Percentiles rank a stretch among this genome's conserved stretches.
phyloP scores from a whole-genome alignment of 306 rosid genomes.

The Cucurbita ficifolia region DNA sequence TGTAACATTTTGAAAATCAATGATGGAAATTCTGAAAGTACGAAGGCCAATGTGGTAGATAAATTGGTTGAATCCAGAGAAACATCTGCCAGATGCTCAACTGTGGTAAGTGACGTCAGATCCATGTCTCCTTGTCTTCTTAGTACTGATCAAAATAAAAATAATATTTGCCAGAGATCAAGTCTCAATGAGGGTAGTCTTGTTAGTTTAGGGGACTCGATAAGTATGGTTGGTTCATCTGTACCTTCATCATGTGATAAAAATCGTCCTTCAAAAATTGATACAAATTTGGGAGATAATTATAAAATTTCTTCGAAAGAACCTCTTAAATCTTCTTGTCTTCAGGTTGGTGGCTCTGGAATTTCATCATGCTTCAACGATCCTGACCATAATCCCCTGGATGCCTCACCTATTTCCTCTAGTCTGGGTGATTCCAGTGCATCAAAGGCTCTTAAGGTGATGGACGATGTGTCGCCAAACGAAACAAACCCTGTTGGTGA shows the following conservation, averaged over 20 bases:
- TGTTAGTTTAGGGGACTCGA: constrained; percentile 8
- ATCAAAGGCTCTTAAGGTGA: constrained; percentile 1
- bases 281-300: constrained; percentile 17
- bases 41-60: constrained; percentile 12
- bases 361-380: constrained; percentile 12
- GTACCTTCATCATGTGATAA: constrained; percentile 9
- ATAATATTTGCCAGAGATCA: constrained; percentile 15
- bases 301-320: constrained; percentile 18
- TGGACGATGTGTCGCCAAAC: neutral
- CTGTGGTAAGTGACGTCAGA: constrained; percentile 12
- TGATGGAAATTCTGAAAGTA: constrained; percentile 15
- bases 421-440: neutral
- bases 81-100: constrained; percentile 13
- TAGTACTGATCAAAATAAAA: constrained; percentile 16
- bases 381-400: constrained; percentile 10
- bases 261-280: constrained; percentile 13
- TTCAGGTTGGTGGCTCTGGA: constrained; percentile 15
- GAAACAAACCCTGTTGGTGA: neutral
- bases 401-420: neutral
- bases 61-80: constrained; percentile 23
- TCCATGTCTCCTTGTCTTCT: constrained; percentile 14
- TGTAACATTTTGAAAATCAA: constrained; percentile 2
- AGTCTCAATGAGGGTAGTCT: constrained; percentile 16
- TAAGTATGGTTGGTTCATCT: constrained; percentile 18
- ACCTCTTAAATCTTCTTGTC: constrained; percentile 19